phyloP scores from a whole-genome alignment of 2,329 filamentous ascomycete species.

The Nectriaceae sp. region DNA sequence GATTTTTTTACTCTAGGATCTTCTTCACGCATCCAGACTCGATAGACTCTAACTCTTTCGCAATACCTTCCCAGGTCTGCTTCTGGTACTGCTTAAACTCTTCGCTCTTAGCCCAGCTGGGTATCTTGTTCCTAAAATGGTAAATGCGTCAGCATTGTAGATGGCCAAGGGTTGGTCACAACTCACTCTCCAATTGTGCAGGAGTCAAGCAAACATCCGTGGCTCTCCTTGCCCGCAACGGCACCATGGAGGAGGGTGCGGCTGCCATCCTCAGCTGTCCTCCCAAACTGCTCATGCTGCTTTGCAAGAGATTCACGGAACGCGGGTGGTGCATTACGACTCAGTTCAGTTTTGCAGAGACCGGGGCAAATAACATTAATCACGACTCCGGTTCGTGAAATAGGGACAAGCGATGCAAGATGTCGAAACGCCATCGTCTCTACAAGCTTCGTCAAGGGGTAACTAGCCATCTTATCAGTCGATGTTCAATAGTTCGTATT shows the following conservation, averaged over 20 bases:
- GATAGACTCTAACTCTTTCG: conserved; percentile 28
- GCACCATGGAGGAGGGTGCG: conserved; percentile 30
- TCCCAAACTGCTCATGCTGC: conserved; percentile 8
- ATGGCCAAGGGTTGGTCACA: not conserved
- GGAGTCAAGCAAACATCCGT: conserved; percentile 26
- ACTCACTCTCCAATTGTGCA: conserved; percentile 32
- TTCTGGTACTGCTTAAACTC: conserved; percentile 22
- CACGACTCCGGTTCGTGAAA: conserved; percentile 30
- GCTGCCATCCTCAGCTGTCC: conserved; percentile 30
- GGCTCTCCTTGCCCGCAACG: conserved; percentile 25
- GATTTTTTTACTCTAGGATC: conserved; percentile 6
- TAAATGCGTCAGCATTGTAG: conserved; percentile 1
- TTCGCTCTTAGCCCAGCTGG: conserved; percentile 23
- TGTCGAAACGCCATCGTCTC: conserved; percentile 27
- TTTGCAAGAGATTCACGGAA: conserved; percentile 1
- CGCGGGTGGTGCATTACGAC: conserved; percentile 6
- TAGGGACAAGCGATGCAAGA: conserved; percentile 27
- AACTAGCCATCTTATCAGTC: conserved; percentile 9
- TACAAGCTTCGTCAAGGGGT: conserved; percentile 31
- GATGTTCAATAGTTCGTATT: not conserved
- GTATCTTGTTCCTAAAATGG: conserved; percentile 15
- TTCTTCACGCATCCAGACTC: conserved; percentile 29
- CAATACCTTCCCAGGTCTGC: conserved; percentile 29
- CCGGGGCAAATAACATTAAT: conserved; percentile 34
- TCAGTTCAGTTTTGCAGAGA: conserved; percentile 28